Base-by-base conservation (phyloP, 75 land plant genomes). In the Azolla pinnata region DNA sequence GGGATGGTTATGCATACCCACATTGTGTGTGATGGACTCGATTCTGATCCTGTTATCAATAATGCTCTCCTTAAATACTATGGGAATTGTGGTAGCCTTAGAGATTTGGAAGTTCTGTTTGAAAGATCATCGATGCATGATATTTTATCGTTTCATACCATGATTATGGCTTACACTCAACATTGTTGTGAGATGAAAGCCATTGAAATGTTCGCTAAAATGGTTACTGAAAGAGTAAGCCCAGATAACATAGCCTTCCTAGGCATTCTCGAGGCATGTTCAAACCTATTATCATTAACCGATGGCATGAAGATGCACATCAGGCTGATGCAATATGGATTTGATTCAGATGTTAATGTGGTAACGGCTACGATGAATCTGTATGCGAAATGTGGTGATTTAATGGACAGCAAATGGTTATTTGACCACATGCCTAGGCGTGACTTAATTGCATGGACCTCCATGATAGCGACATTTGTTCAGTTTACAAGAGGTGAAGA, bases 361-460 rank as follows among this genome's bases (percentile, higher is more conserved):
- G 75, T 68, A 0, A 80, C 74, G 60, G 71, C 75, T 46, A 71
- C 71, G 48, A 50, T 80, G 27, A 74, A 67, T 56, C 56, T 79
- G 78, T 79, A 79, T 60, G 58, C 67, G 31, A 79, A 75, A 58
- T 79, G 81, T 55, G 17, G 17, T 23, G 33, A 24, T 31, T 8
- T 59, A 21, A 10, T 44, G 16, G 61, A 59, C 10, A 44, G 45
- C n/a, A 32, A 44, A 23, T 24, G 34, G 24, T 21, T 35, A 31
- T 59, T 59, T n/a, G 61, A 59, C 9, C 24, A 35, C 9, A 27
- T 59, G 30, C 50, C 35, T 16, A 24, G 38, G 10, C 70, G 63
- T 68, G 71, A 79, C 63, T 63, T 79, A 3, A 54, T 79, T 0
- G 70, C 82, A 33, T 79, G 78, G 75, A 79, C 72, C 23, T 66